Evolutionary conservation across 192 early-diverging fungal genomes (phyloP).

Genomic region (Gonapodya sp.): DNA sequence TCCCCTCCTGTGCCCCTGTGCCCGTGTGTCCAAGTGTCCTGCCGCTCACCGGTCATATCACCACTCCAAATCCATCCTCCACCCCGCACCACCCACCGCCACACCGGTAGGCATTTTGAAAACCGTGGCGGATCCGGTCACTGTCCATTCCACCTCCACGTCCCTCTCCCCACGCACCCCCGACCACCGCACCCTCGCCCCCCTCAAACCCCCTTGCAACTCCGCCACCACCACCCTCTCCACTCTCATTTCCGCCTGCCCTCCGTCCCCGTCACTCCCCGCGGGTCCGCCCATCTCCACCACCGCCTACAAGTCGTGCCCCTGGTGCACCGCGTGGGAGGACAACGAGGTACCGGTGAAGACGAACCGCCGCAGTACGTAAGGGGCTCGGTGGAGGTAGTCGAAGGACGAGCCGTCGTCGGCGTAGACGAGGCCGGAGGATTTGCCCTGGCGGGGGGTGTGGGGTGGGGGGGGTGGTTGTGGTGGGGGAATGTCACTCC

Average conservation of each 20-base stretch:
- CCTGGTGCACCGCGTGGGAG: neutral
- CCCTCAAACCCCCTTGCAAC: slow-evolving; percentile 12
- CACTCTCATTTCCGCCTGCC: slow-evolving; percentile 22
- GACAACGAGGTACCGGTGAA: slow-evolving; percentile 29
- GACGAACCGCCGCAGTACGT: slow-evolving; percentile 44
- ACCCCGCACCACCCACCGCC: no score
- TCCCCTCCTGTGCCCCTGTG: no score
- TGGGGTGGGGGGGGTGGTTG: slow-evolving; percentile 11
- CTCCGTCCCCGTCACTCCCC: neutral
- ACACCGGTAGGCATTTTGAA: no score
- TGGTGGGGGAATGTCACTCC: neutral
- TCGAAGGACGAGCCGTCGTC: slow-evolving; percentile 85
- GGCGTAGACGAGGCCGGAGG: slow-evolving; percentile 70
- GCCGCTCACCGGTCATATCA: no score
- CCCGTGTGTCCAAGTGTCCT: no score
- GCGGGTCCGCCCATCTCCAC: slow-evolving; percentile 14
- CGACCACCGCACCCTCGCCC: no score
- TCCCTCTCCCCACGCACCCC: no score
- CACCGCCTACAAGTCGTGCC: neutral
- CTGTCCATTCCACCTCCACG: no score
- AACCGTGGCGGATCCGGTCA: no score
- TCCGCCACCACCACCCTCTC: slow-evolving; percentile 50
- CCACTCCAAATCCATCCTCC: no score
- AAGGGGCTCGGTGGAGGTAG: slow-evolving; percentile 51
- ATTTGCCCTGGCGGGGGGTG: slow-evolving; percentile 37